Evolutionary conservation across 2,329 filamentous ascomycete genomes (phyloP).

Genomic region (Westerdykella ornata): DNA sequence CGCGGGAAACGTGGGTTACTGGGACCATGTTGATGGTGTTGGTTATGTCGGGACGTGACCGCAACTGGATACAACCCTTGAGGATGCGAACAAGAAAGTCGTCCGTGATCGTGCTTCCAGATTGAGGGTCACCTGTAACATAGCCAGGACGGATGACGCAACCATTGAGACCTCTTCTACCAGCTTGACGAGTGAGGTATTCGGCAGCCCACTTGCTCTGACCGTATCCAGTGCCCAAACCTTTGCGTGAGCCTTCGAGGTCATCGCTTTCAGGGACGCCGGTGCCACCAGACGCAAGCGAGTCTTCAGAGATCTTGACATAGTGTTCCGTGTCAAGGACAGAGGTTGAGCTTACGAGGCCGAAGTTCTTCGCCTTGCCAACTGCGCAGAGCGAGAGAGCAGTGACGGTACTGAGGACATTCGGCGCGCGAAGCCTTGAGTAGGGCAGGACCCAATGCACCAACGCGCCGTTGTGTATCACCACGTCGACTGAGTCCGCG

Average conservation of each 20-base stretch:
- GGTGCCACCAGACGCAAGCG: slow-evolving; percentile 53
- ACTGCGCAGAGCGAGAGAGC: slow-evolving; percentile 66
- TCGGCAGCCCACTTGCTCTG: slow-evolving; percentile 82
- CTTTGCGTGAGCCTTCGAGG: slow-evolving; percentile 65
- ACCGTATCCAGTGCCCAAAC: slow-evolving; percentile 81
- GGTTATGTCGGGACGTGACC: slow-evolving; percentile 63
- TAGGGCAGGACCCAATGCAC: slow-evolving; percentile 82
- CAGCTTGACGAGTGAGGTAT: slow-evolving; percentile 69
- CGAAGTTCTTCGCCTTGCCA: slow-evolving; percentile 71
- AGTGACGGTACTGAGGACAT: slow-evolving; percentile 76
- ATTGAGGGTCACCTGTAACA: slow-evolving; percentile 64
- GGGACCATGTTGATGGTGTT: slow-evolving; percentile 90
- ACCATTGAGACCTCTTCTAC: slow-evolving; percentile 66
- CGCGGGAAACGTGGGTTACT: slow-evolving; percentile 72
- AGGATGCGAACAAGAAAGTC: slow-evolving; percentile 83
- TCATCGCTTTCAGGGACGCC: slow-evolving; percentile 71
- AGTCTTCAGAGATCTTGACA: slow-evolving; percentile 62
- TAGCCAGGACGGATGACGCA: slow-evolving; percentile 79
- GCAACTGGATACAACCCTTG: slow-evolving; percentile 81
- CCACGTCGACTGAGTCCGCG: slow-evolving; percentile 58
- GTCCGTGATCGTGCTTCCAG: slow-evolving; percentile 69
- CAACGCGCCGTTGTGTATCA: slow-evolving; percentile 64
- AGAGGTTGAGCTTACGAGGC: slow-evolving; percentile 76
- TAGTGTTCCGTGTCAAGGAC: slow-evolving; percentile 79
- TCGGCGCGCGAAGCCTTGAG: slow-evolving; percentile 61